These are phyloP conservation scores for Rachicladosporium sp. DNA, from an alignment of 2,329 filamentous ascomycete genomes.

Conservation along the genomic window DNA sequence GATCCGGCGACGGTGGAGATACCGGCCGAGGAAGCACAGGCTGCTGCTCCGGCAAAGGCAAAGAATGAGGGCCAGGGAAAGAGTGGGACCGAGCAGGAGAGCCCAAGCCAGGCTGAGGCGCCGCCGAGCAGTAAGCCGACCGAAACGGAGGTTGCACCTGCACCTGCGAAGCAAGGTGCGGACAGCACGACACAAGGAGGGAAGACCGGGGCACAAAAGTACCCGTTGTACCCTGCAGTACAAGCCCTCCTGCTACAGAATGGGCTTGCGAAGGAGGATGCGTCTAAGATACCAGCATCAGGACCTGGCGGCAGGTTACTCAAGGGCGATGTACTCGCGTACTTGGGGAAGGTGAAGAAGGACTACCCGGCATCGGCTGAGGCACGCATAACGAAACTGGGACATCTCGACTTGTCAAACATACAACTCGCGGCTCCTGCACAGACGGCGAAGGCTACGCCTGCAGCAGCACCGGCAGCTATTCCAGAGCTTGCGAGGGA, in stretches of 20 bases:
- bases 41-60: slow-evolving; percentile 18
- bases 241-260: slow-evolving; percentile 68
- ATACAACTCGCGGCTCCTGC: slow-evolving; percentile 57
- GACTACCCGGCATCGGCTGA: slow-evolving; percentile 61
- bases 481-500: slow-evolving; percentile 33
- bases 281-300: slow-evolving; percentile 71
- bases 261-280: slow-evolving; percentile 60
- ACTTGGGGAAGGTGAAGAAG: slow-evolving; percentile 64
- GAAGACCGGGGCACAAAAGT: slow-evolving; percentile 51
- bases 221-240: slow-evolving; percentile 73
- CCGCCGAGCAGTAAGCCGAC: neutral
- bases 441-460: slow-evolving; percentile 25
- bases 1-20: slow-evolving; percentile 64
- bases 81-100: slow-evolving; percentile 6
- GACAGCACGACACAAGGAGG: slow-evolving; percentile 17
- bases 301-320: slow-evolving; percentile 80
- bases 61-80: slow-evolving; percentile 14
- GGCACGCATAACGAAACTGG: slow-evolving; percentile 58
- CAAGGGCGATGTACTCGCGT: slow-evolving; percentile 90
- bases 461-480: slow-evolving; percentile 26
- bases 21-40: slow-evolving; percentile 50
- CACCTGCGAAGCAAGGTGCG: slow-evolving; percentile 18
- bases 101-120: neutral
- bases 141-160: slow-evolving; percentile 15
- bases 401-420: slow-evolving; percentile 86